A percentile compares a stretch with the other conserved stretches of the same genome.
These are phyloP conservation scores for Gastrodia elata DNA, from an alignment of 106 monocot species.

Conservation along the genomic window DNA sequence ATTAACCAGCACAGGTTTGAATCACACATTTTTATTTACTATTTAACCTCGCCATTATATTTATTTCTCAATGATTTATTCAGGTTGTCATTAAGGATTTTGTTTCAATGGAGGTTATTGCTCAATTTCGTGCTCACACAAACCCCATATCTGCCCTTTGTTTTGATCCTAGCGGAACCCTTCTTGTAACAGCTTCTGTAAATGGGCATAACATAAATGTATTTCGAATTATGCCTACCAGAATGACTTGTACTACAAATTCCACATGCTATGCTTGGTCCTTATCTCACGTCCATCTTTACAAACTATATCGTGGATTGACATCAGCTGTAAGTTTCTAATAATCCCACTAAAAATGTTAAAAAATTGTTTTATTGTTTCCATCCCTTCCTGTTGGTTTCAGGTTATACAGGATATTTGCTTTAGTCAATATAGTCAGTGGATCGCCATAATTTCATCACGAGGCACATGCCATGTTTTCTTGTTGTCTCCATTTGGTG, in stretches of 20 bases:
- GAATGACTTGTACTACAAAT: constrained; percentile 33
- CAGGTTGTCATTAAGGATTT: constrained; percentile 93
- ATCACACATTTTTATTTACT: background rate
- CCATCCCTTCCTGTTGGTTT: constrained; percentile 5
- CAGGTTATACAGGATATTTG: constrained; percentile 93
- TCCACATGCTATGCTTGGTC: constrained; percentile 62
- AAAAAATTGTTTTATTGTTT: background rate
- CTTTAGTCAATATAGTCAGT: constrained; percentile 87
- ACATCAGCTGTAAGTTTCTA: constrained; percentile 68
- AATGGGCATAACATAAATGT: constrained; percentile 93
- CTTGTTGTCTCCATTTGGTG: constrained; percentile 86
- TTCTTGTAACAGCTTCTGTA: constrained; percentile 87
- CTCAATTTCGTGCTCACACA: constrained; percentile 85
- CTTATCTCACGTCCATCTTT: constrained; percentile 81
- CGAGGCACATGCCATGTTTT: constrained; percentile 85
- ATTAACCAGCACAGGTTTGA: background rate
- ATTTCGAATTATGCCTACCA: constrained; percentile 72
- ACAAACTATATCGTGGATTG: constrained; percentile 88
- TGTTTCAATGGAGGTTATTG: constrained; percentile 61
- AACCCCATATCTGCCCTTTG: constrained; percentile 96
- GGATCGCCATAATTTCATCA: constrained; percentile 82
- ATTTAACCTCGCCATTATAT: background rate
- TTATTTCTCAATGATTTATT: background rate
- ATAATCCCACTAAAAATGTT: background rate
- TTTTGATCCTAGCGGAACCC: constrained; percentile 92